A percentile compares a stretch with the other conserved stretches of the same genome.
These are phyloP conservation scores for Ogataea methanolica DNA, from an alignment of 805 yeast genomes.

Conservation along the genomic window DNA sequence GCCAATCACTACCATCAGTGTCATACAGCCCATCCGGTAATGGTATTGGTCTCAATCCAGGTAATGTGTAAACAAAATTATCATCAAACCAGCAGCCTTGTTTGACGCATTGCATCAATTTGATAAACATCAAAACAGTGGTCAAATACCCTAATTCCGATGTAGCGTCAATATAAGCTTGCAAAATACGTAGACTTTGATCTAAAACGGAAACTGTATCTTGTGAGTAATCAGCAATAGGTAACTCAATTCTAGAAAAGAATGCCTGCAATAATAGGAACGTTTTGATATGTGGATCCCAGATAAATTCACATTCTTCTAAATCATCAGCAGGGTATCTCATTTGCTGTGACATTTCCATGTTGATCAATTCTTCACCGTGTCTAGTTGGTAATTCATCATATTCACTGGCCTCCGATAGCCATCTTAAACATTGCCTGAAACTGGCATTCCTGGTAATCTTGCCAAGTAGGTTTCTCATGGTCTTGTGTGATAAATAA, in stretches of 20 bases:
- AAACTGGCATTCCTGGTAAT: slow-evolving; percentile 43
- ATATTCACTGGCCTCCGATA: slow-evolving; percentile 67
- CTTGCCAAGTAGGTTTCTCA: slow-evolving; percentile 59
- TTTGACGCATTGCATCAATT: slow-evolving; percentile 79
- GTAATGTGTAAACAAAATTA: slow-evolving; percentile 55
- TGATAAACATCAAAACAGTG: slow-evolving; percentile 58
- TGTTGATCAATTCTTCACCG: slow-evolving; percentile 84
- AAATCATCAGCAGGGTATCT: slow-evolving; percentile 57
- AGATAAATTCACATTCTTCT: slow-evolving; percentile 56
- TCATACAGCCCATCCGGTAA: slow-evolving; percentile 18
- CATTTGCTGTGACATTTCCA: slow-evolving; percentile 74
- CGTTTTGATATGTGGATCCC: slow-evolving; percentile 86
- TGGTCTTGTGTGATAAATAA: slow-evolving; percentile 86
- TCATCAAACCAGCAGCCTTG: slow-evolving; percentile 87
- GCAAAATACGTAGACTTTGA: slow-evolving; percentile 89
- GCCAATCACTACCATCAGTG: slow-evolving; percentile 34
- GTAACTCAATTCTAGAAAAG: slow-evolving; percentile 68
- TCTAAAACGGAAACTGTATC: slow-evolving; percentile 92
- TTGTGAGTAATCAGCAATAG: slow-evolving; percentile 92
- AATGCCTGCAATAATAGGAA: slow-evolving; percentile 69
- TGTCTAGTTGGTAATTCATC: slow-evolving; percentile 88
- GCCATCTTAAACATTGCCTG: slow-evolving; percentile 57
- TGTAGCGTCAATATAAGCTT: slow-evolving; percentile 86
- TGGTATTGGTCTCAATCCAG: slow-evolving; percentile 36
- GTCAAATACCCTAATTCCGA: slow-evolving; percentile 73